Evolutionary conservation across 2,329 filamentous ascomycete species (phyloP), one percentile per base, ranked within the genome.

Genomic region (Colletotrichum plurivorum): DNA sequence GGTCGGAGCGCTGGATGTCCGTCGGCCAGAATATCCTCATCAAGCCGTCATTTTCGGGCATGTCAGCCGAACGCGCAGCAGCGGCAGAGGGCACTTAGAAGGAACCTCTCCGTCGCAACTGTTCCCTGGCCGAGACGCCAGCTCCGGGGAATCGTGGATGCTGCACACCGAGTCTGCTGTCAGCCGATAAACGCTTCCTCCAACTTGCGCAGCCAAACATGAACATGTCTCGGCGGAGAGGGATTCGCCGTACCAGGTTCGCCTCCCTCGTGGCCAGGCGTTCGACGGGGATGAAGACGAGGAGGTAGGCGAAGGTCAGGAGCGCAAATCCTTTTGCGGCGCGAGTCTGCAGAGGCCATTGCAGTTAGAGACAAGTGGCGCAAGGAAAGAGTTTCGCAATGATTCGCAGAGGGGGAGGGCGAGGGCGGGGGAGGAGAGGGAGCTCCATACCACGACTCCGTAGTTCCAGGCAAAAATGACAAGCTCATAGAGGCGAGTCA

Each of bases 21-120:
- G 93, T 93, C 76, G 96, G 97, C 96, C 96, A 99, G 85, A 99
- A 98, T 84, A 99, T 91, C 85, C 96, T 94, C 91, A 98, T 94
- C 85, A 98, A 87, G 77, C 93, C 95, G 93, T 96, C 89, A 86
- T 90, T 86, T 83, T 89, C 88, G 84, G 88, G 84, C 89, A 91
- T 91, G 86, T 86, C 88, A 83, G 78, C 77, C 71, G 74, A 70
- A 72, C 71, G 73, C 75, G 75, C 73, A 72, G 75, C 73, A 74
- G 63, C 58, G 62, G 63, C 60, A 56, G 63, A 65, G 74, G 73
- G 36, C 62, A n/a, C 71, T 87, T 89, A 98, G 82, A 99, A 98
- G 69, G 96, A 99, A 74, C 96, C 96, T 81, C 96, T 90, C 76
- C 96, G 92, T 82, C 94, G 92, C 75, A 99, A 85, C 84, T 99